Evolutionary conservation across 805 yeast genomes (phyloP), one percentile per base, ranked within the genome.

Genomic region (Jamesozyma hellenica): DNA sequence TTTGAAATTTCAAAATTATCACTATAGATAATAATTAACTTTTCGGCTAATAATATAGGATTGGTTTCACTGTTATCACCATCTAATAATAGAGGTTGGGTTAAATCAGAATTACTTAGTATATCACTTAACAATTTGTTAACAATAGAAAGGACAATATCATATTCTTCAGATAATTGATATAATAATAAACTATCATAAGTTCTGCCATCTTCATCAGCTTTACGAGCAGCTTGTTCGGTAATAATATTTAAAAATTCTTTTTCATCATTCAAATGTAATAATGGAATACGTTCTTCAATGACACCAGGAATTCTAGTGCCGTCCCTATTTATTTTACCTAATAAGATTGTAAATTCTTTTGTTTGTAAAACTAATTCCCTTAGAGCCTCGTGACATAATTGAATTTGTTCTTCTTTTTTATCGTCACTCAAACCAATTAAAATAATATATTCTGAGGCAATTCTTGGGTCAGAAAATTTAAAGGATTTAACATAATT

Each of bases 201-300:
- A 12, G 77, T 70, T 53, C 95, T 72, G 7, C 96, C 96, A 52
- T 88, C 97, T 49, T 85, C 92, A 52, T 84, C 92, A 13, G 96
- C 94, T 49, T 76, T 77, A 33, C 70, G 70, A 3, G 96, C 96
- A 23, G 95, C 87, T 43, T 76, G 77, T 55, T 82, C 94, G 3
- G 92, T 79, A 32, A 90, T 86, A 42, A 74, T 73, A 45, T 69
- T 71, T 47, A 83, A 66, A 53, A 75, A 90, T 42, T 73, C 75
- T 16, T 70, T 68, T 44, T 79, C 73, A 48, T 75, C 71, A 43
- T 79, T 62, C 44, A 88, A 66, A 23, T 70, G 67, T 37, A 90
- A 66, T 40, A 90, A 65, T 10, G 69, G 61, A 61, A 83, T 75
- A 53, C 94, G 79, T 47, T 72, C 74, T 63, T 86, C 96, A 49